Evolutionary conservation across 148 eudicot species (phyloP), one percentile per base, ranked within the genome.

Genomic region (Silene conica): DNA sequence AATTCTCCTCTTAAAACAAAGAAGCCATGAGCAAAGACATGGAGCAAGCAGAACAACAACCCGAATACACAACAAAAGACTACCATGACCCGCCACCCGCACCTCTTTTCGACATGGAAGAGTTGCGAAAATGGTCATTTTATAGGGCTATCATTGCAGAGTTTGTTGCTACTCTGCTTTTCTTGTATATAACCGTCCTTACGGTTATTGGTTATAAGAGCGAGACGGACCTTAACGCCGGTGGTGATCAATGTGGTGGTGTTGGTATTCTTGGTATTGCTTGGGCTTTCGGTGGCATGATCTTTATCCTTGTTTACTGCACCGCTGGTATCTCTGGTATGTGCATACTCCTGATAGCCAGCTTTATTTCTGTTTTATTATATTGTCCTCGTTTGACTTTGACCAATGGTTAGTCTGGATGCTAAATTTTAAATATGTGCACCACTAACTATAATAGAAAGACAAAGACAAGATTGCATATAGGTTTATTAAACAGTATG

Each of bases 71-170:
- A 18, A 63, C 74, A 72, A 72, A 72, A 58, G 74, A 72, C 64
- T 72, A 72, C 16, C 74, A 72, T 72, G 74, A 72, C 64, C 74
- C 74, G 3, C 74, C 74, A 31, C 74, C 74, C 10, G 74, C 74
- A 28, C 52, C 74, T 0, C n/a, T 72, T 3, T 18, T 72, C 2
- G 74, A 72, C 74, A 8, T 72, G 4, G 74, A 72, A 1, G 74
- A 72, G 74, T 6, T 70, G 1, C 25, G 21, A 22, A 70, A 70
- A 70, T 70, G 73, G 73, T 70, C 73, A 52, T 70, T 70, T 72
- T 72, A 72, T 22, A 34, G 64, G 28, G 74, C 74, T 34, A 26
- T 72, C 6, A 72, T 72, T 7, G 74, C 74, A 5, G 74, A 72
- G 52, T 72, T 72, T 58, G 64, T 72, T 6, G 74, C 74, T 11